Evolutionary conservation across 2,329 filamentous ascomycete genomes (phyloP), one percentile per base, ranked within the genome.

Genomic region (Aspergillus luchuensis): DNA sequence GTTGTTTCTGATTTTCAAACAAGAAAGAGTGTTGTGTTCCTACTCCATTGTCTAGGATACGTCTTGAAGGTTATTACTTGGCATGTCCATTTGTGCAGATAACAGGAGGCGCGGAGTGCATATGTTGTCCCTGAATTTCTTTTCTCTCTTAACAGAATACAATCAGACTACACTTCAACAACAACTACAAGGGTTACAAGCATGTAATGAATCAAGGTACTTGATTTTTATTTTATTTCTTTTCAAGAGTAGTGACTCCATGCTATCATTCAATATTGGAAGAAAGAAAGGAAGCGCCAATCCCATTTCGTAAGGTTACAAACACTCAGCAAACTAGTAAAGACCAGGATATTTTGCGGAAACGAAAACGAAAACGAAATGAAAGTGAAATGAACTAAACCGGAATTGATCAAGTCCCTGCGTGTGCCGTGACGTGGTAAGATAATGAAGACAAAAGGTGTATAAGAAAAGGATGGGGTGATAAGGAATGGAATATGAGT

Each of bases 1-100:
- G 62, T 53, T 63, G 51, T 62, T 58, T 53, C 33, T 58, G 54
- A 62, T 60, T 52, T 50, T 45, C 19, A 45, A 45, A 45, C 41
- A 13, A 19, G 11, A 45, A 13, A 23, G 19, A 21, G 19, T 36
- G 21, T 48, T 48, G 47, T 55, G 28, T 36, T 57, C 25, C 59
- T 41, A 49, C 58, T 33, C 13, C 28, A 4, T 21, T 15, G 48
- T 47, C 11, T 28, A 36, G 33, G 33, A 13, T 13, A 36, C 33
- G 33, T 36, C 33, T 36, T 36, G 33, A 36, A 36, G 33, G 11
- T 1, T 36, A 36, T 2, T 36, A 2, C 11, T 36, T 36, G 33
- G 10, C 33, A 36, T 33, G 30, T 4, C 8, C 8, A 8, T 3
- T 28, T 7, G 8, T 8, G 25, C 25, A 10, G 8, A 11, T 3